Base-by-base conservation (phyloP, 176 grass and related monocot species). In the Aegilops bicornis region DNA sequence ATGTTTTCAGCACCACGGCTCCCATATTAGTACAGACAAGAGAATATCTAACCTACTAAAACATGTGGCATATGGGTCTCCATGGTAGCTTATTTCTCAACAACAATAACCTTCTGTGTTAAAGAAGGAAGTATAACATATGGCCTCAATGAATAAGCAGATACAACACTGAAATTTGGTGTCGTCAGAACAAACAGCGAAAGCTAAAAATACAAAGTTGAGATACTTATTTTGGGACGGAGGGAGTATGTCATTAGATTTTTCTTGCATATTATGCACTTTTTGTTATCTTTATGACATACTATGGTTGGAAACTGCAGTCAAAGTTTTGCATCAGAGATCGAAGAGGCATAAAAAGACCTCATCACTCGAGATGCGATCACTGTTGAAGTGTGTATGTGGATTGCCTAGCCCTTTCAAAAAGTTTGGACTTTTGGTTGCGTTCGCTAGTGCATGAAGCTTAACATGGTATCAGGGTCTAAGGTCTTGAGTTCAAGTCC, bases 1-100 rank as follows among this genome's bases (percentile, higher is more conserved):
- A 82, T 25, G 27, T 59, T 20, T 47, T 83, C 88, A 83, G 68
- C 61, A 88, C n/a, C 10, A 7, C 14, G 83, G 31, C n/a, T 74
- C 14, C 31, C 15, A 84, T 76, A 80, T n/a, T 33, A 1, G 22
- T 37, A 27, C 17, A 62, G 6, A 10, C 22, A 31, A n/a, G 4
- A 84, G 23, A 84, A 20, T n/a, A 36, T 23, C 66, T 60, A 54
- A 48, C 11, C 45, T 19, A 79, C 76, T n/a, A 20, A 81, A 22
- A 83, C 6, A 87, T 67, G 24, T 6, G 59, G 22, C 42, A 24
- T 14, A 79, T 64, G 23, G 12, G 17, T 73, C 22, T 54, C 16
- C 47, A 45, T 60, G 20, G 59, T 58, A 47, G 32, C 20, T 48
- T 29, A 77, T 62, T 20, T 39, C 45, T 67, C 5, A 13, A 62